These are phyloP conservation scores for Neoboletus magnificus DNA, from an alignment of 768 basidiomycete species.

Conservation along the genomic window DNA sequence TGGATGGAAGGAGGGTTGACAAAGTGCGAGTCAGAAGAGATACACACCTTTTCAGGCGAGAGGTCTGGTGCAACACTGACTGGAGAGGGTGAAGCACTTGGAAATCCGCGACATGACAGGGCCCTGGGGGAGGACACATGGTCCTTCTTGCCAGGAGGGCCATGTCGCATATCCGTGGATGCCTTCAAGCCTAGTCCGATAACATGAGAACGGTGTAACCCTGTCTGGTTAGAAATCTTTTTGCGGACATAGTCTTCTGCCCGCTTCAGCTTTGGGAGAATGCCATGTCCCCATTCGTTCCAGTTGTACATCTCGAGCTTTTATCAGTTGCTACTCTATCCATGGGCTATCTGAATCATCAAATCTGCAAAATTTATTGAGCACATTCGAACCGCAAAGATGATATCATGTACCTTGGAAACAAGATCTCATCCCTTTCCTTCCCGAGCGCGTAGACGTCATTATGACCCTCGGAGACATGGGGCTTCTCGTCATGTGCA, in stretches of 20 bases:
- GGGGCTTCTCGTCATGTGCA: no score
- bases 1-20: background rate
- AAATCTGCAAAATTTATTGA: conserved; percentile 83
- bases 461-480: no score
- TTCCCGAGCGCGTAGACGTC: no score
- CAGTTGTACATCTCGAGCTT: conserved; percentile 45
- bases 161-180: no score
- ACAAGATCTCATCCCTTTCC: no score
- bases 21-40: background rate
- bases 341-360: background rate
- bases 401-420: conserved; percentile 23
- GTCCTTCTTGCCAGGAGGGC: no score
- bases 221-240: no score
- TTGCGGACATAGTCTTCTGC: no score
- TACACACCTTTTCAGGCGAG: background rate
- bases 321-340: background rate
- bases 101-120: background rate
- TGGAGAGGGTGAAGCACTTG: background rate
- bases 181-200: no score
- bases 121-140: no score
- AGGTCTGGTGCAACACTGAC: background rate
- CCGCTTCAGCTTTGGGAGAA: conserved; percentile 64
- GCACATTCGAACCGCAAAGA: conserved; percentile 66
- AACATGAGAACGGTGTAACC: no score
- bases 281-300: conserved; percentile 46